Evolutionary conservation across 2,329 filamentous ascomycete species (phyloP).

Genomic region (Fusarium scirpi): DNA sequence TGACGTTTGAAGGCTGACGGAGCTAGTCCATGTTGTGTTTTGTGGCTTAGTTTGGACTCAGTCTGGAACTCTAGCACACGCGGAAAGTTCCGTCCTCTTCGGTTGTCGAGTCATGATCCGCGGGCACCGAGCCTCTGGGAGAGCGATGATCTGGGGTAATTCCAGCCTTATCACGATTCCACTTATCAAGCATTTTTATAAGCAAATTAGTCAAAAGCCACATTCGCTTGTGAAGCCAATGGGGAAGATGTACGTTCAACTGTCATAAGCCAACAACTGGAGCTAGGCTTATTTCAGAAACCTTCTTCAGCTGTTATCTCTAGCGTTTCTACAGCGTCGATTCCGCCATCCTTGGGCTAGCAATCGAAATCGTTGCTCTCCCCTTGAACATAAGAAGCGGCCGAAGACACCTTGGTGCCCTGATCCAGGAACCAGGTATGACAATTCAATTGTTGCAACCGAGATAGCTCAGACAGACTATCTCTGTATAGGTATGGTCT

Average conservation of each 20-base stretch:
- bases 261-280: not conserved
- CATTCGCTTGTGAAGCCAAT: not conserved
- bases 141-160: not conserved
- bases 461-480: not conserved
- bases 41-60: not conserved
- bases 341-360: not conserved
- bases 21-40: too few relatives aligned
- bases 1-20: not conserved
- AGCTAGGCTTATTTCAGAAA: not conserved
- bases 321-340: not conserved
- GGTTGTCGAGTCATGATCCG: not conserved
- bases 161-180: not conserved
- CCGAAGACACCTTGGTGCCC: not conserved
- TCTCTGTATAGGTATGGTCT: not conserved
- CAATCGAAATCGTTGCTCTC: not conserved
- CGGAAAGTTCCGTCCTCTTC: not conserved
- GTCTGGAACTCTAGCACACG: not conserved
- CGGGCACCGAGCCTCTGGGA: not conserved
- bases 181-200: not conserved
- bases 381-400: not conserved
- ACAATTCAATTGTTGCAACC: not conserved
- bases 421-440: not conserved
- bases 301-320: not conserved
- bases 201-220: not conserved
- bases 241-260: fast-evolving